phyloP scores from a whole-genome alignment of 768 basidiomycete genomes.

The Pulveroboletus sp. region DNA sequence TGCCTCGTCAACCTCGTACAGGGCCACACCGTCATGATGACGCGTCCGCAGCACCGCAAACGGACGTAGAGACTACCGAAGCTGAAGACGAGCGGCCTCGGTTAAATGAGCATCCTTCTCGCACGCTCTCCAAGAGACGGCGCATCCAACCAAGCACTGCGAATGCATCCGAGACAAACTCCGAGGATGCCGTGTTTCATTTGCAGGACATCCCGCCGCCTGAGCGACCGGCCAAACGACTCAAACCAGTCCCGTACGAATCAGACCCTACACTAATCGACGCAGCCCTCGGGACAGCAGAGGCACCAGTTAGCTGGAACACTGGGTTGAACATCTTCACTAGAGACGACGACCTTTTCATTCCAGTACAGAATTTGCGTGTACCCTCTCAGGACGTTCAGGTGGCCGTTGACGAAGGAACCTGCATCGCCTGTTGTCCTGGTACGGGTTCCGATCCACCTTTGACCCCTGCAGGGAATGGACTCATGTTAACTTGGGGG shows the following conservation, averaged over 20 bases:
- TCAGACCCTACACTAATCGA: constrained; percentile 15
- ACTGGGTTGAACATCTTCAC: constrained; percentile 7
- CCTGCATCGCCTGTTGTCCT: background rate
- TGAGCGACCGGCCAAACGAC: constrained; percentile 14
- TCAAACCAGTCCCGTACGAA: constrained; percentile 22
- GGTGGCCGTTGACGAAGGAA: background rate
- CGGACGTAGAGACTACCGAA: constrained; percentile 22
- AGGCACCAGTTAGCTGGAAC: constrained; percentile 20
- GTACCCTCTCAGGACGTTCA: background rate
- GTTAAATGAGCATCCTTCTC: constrained; percentile 12
- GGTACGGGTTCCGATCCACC: too few species aligned
- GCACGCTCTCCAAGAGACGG: constrained; percentile 1
- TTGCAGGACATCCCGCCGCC: background rate
- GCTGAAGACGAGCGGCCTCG: constrained; percentile 16
- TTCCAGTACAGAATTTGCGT: background rate
- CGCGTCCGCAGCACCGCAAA: constrained; percentile 9
- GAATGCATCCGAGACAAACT: constrained; percentile 10
- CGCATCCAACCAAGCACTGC: background rate
- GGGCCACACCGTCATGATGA: background rate
- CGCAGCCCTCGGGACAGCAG: constrained; percentile 20
- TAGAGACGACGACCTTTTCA: background rate
- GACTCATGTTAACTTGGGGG: background rate
- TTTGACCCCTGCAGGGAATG: background rate
- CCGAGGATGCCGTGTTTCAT: background rate
- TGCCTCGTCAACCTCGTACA: background rate